Percentiles rank a stretch among this genome's conserved stretches.
Evolutionary conservation across 73 alveolate species (phyloP).

Genomic region (Paramecium pentaurelia): DNA sequence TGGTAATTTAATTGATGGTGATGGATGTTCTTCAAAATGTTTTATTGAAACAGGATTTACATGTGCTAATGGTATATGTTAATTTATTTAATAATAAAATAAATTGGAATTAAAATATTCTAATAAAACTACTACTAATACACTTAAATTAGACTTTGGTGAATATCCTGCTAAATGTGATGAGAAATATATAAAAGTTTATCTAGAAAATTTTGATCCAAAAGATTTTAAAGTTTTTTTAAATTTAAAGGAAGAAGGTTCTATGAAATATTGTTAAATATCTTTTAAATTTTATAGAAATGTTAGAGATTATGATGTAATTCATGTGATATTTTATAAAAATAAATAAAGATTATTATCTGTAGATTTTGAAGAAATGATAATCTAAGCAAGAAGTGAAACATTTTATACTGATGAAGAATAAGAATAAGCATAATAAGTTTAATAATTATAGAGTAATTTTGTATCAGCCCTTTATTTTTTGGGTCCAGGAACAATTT

Average conservation of each 20-base stretch:
- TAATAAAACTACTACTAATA: conserved; percentile 36
- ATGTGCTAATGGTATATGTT: conserved; percentile 22
- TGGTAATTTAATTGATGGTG: conserved; percentile 48
- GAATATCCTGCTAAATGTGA: background rate
- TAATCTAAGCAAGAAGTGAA: background rate
- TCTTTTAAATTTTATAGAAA: conserved; percentile 5
- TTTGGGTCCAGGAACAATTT: conserved; percentile 23
- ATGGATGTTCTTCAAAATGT: conserved; percentile 58
- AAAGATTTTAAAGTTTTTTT: background rate
- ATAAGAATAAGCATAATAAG: background rate
- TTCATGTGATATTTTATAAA: background rate
- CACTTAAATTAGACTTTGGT: background rate
- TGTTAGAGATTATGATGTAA: background rate
- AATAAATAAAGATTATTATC: background rate
- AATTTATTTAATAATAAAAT: background rate
- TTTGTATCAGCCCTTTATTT: background rate
- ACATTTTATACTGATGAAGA: background rate
- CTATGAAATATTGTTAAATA: background rate
- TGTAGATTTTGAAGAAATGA: background rate
- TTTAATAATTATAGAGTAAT: background rate
- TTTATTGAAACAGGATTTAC: conserved; percentile 32
- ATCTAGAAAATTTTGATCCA: background rate
- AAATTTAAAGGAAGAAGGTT: background rate
- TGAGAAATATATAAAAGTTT: background rate
- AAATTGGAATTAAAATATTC: background rate